Percentiles rank a stretch among this genome's conserved stretches.
These are phyloP conservation scores for Mycothermus thermophilus DNA, from an alignment of 495 filamentous ascomycete genomes.

Conservation along the genomic window DNA sequence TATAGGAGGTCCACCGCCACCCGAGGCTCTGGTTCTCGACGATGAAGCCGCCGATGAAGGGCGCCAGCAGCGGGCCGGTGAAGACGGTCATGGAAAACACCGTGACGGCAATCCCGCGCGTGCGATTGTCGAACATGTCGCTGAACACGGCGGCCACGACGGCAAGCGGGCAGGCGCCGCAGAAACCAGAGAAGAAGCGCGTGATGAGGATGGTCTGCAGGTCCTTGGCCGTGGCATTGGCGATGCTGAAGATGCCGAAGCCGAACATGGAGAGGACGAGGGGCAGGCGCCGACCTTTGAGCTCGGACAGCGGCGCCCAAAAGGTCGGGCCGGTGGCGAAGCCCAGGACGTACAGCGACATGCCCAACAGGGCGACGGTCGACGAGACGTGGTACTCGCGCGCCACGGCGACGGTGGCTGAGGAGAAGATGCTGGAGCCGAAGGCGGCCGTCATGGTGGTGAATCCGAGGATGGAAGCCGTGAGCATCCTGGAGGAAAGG, in stretches of 20 bases:
- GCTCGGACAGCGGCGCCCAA: constrained; percentile 64
- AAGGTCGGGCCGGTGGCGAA: constrained; percentile 53
- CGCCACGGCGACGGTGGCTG: constrained; percentile 41
- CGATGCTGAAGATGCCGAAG: constrained; percentile 62
- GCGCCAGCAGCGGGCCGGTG: constrained; percentile 64
- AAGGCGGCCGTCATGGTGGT: constrained; percentile 68
- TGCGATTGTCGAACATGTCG: constrained; percentile 73
- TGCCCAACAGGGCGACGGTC: constrained; percentile 51
- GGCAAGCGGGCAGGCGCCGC: constrained; percentile 63
- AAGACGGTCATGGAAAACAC: constrained; percentile 78
- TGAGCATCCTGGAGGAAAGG: constrained; percentile 37
- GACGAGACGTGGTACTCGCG: constrained; percentile 38
- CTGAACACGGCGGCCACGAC: constrained; percentile 80
- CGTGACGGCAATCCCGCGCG: constrained; percentile 66
- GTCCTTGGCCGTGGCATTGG: constrained; percentile 60
- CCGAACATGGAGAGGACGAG: constrained; percentile 62
- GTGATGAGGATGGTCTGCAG: constrained; percentile 70
- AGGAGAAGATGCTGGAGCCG: constrained; percentile 53
- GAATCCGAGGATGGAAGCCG: constrained; percentile 60
- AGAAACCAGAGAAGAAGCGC: constrained; percentile 71
- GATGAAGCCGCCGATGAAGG: constrained; percentile 78
- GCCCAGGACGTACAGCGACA: constrained; percentile 56
- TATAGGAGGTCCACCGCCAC: constrained; percentile 81
- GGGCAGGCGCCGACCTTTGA: constrained; percentile 61
- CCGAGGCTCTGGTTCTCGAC: constrained; percentile 49